Evolutionary conservation across 192 early-diverging fungal genomes (phyloP), one percentile per base, ranked within the genome.

Genomic region (Thoreauomyces humboldtii): DNA sequence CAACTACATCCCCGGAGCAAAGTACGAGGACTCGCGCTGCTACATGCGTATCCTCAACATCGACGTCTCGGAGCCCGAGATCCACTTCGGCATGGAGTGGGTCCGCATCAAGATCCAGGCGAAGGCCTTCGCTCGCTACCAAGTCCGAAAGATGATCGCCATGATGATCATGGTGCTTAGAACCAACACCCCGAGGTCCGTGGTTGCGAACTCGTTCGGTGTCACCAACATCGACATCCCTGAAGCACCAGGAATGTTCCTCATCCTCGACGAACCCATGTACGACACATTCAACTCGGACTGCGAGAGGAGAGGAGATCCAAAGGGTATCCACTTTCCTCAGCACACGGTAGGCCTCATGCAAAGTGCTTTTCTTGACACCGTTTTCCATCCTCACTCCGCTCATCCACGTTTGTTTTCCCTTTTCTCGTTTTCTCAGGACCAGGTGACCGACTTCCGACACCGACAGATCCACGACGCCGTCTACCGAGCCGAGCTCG

Each of bases 71-170:
- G 72, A 70, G 9, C 85, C 85, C 2, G 81, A 79, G 60, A 59
- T 77, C 0, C 69, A 68, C 28, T 69, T 77, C 37, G 81, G 75
- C 17, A 71, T 80, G 42, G 95, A 99, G 70, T 98, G 95, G 96
- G 67, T 99, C 34, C 89, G 91, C 35, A 66, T 97, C 25, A 96
- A 96, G 68, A 87, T 99, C 27, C 85, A 92, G 65, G 96, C 96
- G 3, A 94, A 98, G 74, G 89, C 91, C 36, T 99, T 99, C 69
- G 98, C 98, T 89, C 77, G 98, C 41, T 95, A 98, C 80, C 98
- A 99, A 79, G 98, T 99, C 66, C 88, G 98, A 45, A 98, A 98
- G 72, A 99, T 99, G 98, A 91, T 99, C 56, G 91, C 94, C 78
- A 79, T 99, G 62, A 86, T 88, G 11, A 81, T 96, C 7, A 75